Percentiles rank a stretch among this genome's conserved stretches.
Conservation (phyloP, 2,329 filamentous ascomycete genomes). For the Ophiostoma tasmaniense region DNA sequence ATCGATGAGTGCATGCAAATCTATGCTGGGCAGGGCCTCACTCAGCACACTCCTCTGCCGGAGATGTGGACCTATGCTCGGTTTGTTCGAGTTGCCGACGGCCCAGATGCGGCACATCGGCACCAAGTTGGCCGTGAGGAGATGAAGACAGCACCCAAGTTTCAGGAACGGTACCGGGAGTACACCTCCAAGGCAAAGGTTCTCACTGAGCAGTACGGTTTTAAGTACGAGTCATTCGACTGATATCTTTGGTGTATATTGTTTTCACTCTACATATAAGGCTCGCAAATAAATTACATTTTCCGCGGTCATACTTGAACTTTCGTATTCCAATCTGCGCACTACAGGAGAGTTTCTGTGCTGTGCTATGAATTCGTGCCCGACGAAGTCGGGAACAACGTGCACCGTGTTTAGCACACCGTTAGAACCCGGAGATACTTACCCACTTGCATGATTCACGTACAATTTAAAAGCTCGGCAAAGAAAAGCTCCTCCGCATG, state of each 20-base stretch:
- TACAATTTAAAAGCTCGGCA: not conserved
- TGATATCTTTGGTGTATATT: not conserved
- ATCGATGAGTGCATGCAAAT: conserved; percentile 91
- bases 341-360: not conserved
- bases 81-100: conserved; percentile 79
- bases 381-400: not conserved
- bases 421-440: not conserved
- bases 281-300: not conserved
- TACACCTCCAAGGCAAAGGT: conserved; percentile 58
- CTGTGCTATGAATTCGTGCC: not conserved
- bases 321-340: not conserved
- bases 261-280: not conserved
- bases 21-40: conserved; percentile 82
- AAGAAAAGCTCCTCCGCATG: not conserved
- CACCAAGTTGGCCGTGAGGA: conserved; percentile 73
- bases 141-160: conserved; percentile 58
- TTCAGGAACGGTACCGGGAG: conserved; percentile 51
- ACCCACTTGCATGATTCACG: not conserved
- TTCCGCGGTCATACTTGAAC: not conserved
- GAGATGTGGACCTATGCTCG: conserved; percentile 75
- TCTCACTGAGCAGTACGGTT: conserved; percentile 52
- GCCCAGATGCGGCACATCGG: conserved; percentile 89
- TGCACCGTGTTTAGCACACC: no score
- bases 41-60: conserved; percentile 94
- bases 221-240: conserved; percentile 24